A percentile compares a stretch with the other conserved stretches of the same genome.
Evolutionary conservation across 1,284 basidiomycete species (phyloP).

Genomic region (Lignosus rhinocerotis): DNA sequence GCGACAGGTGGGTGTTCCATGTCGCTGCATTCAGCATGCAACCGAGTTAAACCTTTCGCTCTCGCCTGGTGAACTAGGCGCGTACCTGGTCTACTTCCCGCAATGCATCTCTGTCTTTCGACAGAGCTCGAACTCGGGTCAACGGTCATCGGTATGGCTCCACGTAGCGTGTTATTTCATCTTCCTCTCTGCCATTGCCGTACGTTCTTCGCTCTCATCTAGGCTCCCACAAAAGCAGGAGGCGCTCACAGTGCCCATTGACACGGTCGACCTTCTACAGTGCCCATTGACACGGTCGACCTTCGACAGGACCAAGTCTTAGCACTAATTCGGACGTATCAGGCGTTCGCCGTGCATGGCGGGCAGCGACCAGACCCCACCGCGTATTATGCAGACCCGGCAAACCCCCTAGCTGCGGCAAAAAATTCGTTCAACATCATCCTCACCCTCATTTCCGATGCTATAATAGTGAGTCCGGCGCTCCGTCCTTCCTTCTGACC

Average conservation of each 20-base stretch:
- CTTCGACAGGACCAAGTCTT: conserved; percentile 1
- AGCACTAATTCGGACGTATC: conserved; percentile 2
- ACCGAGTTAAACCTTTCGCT: not conserved
- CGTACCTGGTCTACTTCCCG: conserved; percentile 7
- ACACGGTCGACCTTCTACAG: not conserved
- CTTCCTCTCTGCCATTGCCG: conserved; percentile 3
- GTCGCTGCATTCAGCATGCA: not conserved
- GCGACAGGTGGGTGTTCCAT: not conserved
- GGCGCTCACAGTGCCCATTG: not conserved
- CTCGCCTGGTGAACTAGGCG: not conserved
- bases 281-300: too few relatives aligned
- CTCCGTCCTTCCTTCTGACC: not conserved
- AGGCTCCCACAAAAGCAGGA: not conserved
- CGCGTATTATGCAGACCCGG: conserved; percentile 3
- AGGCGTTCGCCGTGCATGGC: conserved; percentile 4
- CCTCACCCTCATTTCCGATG: conserved; percentile 7
- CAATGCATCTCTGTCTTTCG: conserved; percentile 4
- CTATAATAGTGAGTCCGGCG: conserved; percentile 8
- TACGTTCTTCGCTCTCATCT: not conserved
- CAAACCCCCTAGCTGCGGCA: not conserved
- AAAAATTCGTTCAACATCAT: conserved; percentile 11
- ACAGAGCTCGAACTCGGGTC: not conserved
- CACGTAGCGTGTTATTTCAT: conserved; percentile 7
- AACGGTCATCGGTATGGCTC: conserved; percentile 2
- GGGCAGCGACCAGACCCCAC: not conserved